Base-by-base conservation (phyloP, 495 filamentous ascomycete species). In the Sordaria brevicollis region DNA sequence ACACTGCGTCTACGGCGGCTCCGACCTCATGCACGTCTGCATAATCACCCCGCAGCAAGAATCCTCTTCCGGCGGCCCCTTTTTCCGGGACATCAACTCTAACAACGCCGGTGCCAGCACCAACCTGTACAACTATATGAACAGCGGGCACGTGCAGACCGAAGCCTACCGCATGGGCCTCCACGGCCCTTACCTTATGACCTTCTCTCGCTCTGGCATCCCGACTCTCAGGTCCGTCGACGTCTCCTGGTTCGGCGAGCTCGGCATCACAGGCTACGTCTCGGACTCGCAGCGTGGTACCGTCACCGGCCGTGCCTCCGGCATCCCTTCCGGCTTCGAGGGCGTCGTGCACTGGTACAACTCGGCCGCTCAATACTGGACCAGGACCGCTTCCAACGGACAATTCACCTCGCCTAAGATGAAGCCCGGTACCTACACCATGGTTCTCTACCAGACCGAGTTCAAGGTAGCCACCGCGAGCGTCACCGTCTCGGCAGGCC, bases 101-200 rank as follows among this genome's bases (percentile, higher is more conserved):
- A 91, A 91, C 80, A 87, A 89, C 68, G 87, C 83, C 13, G 85
- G 83, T 31, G 78, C 73, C 6, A 85, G 83, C 65, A 89, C 85
- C 10, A 85, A 86, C 43, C 82, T 90, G 0, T 90, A 89, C 79
- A 89, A 86, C 81, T 91, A 90, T 76, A 91, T 90, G 89, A 89
- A 89, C 79, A 86, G 84, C 25, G 83, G 83, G 13, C 87, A 89
- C 68, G 86, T 87, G 10, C 86, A 89, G 76, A 90, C 88, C 4
- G 89, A 91, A 70, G 70, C 80, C 5, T 89, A 78, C 78, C 83
- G 89, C 34, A 86, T 82, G 79, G 89, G 89, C 31, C 81, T 91
- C n/a, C 88, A 91, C 76, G 89, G 89, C 9, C 89, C 89, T 0
- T 91, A 90, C 75, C 81, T 86, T 5, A 82, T 89, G 77, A 76